Conservation (phyloP, 257 asterid species). For the Lycium barbarum region DNA sequence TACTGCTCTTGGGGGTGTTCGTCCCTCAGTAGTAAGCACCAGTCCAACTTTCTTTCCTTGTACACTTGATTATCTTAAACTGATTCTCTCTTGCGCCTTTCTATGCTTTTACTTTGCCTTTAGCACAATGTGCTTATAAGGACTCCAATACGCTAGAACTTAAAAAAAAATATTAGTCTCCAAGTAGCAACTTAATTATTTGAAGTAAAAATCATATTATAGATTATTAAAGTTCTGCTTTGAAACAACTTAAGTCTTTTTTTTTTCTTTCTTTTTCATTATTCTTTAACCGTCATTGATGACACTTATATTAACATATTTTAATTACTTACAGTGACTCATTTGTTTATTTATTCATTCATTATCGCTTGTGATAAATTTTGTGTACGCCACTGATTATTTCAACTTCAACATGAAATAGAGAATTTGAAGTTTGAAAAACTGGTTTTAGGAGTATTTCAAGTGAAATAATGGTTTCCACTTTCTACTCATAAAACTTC, state of each 20-base stretch:
- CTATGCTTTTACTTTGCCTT: not conserved
- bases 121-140: not conserved
- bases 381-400: not conserved
- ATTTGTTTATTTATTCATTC: not conserved
- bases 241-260: not conserved
- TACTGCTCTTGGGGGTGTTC: slow-evolving; percentile 97
- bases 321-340: not conserved
- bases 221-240: not conserved
- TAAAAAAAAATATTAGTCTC: not conserved
- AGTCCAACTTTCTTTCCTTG: slow-evolving; percentile 26
- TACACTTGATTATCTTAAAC: slow-evolving; percentile 22
- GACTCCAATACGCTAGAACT: not conserved
- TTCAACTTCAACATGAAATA: slow-evolving; percentile 8
- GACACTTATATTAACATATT: not conserved
- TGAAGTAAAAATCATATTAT: not conserved
- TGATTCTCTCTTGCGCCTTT: not conserved
- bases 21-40: slow-evolving; percentile 86
- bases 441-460: not conserved
- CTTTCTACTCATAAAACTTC: not conserved
- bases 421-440: slow-evolving; percentile 11
- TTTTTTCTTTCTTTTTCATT: not conserved
- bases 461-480: not conserved
- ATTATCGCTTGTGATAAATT: not conserved
- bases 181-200: not conserved
- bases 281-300: not conserved